Evolutionary conservation across 768 basidiomycete species (phyloP).

Genomic region (Coprinellus micaceus): DNA sequence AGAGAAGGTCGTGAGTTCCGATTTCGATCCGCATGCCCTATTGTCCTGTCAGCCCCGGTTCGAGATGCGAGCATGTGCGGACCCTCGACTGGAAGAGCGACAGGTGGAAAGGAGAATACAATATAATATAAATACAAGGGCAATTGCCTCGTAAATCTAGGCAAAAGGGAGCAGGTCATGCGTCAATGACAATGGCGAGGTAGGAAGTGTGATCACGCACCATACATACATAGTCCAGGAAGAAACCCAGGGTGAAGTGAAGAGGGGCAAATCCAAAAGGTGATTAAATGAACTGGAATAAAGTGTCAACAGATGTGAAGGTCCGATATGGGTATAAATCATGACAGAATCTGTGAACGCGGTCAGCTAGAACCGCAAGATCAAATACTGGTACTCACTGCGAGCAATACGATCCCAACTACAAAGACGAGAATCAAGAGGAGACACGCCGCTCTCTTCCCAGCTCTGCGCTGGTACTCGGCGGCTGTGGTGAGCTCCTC

Average conservation of each 20-base stretch:
- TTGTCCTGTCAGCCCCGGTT: too few species aligned
- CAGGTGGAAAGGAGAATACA: slow-evolving; percentile 4
- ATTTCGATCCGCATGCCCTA: too few species aligned
- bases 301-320: background rate
- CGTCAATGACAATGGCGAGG: too few species aligned
- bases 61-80: too few species aligned
- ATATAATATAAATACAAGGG: slow-evolving; percentile 5
- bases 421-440: slow-evolving; percentile 87
- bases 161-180: background rate
- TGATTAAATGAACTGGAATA: background rate
- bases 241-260: background rate
- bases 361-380: too few species aligned
- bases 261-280: background rate
- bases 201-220: too few species aligned
- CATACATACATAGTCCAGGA: background rate
- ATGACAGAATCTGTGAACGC: slow-evolving; percentile 6
- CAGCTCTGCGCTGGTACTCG: slow-evolving; percentile 93
- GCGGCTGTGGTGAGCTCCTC: slow-evolving; percentile 86
- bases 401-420: slow-evolving; percentile 81
- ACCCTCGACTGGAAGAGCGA: too few species aligned
- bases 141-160: background rate
- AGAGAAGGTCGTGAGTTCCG: too few species aligned
- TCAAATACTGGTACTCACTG: slow-evolving; percentile 54
- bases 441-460: slow-evolving; percentile 83
- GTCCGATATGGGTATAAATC: background rate